phyloP scores from a whole-genome alignment of 108 stramenopile genomes.

The Nannochloropsis gaditana region DNA sequence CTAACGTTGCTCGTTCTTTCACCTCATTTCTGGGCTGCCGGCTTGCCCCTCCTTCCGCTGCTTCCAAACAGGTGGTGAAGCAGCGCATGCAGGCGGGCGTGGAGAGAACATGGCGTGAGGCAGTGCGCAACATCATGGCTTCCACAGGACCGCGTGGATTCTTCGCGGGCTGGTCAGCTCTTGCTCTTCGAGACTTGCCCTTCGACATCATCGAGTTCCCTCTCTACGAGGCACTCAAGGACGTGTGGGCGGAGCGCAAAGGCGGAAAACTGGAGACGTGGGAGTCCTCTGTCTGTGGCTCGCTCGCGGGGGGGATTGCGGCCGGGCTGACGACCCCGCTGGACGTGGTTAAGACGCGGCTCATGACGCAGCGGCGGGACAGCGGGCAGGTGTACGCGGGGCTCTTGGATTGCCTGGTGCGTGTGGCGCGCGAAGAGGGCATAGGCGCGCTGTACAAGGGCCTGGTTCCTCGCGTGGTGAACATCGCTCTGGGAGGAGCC shows the following conservation, averaged over 20 bases:
- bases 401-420: slow-evolving; percentile 36
- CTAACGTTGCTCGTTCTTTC: not conserved
- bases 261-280: slow-evolving; percentile 52
- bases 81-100: slow-evolving; percentile 78
- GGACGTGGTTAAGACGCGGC: slow-evolving; percentile 62
- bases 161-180: slow-evolving; percentile 58
- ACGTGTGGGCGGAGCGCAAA: slow-evolving; percentile 36
- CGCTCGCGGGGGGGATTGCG: slow-evolving; percentile 55
- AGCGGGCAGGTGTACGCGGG: slow-evolving; percentile 48
- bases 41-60: slow-evolving; percentile 48
- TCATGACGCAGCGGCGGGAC: slow-evolving; percentile 46
- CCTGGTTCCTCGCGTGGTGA: slow-evolving; percentile 85
- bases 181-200: slow-evolving; percentile 59
- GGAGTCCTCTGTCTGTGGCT: slow-evolving; percentile 59
- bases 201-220: slow-evolving; percentile 64
- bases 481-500: slow-evolving; percentile 96
- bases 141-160: slow-evolving; percentile 52
- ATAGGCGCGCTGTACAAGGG: slow-evolving; percentile 66
- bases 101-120: slow-evolving; percentile 34
- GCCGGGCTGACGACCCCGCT: slow-evolving; percentile 62
- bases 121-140: slow-evolving; percentile 41
- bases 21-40: not conserved
- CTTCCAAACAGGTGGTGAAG: slow-evolving; percentile 88
- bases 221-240: slow-evolving; percentile 61
- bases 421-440: slow-evolving; percentile 53